These are phyloP conservation scores for Chenopodium formosanum DNA, from an alignment of 148 eudicot species.

Conservation along the genomic window DNA sequence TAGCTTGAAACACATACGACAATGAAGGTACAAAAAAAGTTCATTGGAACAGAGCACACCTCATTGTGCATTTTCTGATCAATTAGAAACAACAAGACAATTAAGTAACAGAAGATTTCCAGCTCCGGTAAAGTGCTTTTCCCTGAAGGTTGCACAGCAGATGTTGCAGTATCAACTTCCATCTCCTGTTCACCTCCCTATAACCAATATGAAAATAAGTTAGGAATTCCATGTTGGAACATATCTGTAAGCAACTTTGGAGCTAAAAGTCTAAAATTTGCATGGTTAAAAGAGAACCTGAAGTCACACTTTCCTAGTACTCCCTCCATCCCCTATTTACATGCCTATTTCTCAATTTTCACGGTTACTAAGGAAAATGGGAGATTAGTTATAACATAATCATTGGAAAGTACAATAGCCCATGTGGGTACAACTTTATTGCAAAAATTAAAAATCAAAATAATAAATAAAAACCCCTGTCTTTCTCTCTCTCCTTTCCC, in stretches of 20 bases:
- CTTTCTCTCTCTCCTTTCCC: too few species aligned
- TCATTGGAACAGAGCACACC: constrained; percentile 31
- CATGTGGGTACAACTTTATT: too few species aligned
- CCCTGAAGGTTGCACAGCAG: constrained; percentile 55
- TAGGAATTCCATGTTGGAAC: background rate
- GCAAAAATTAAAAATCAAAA: too few species aligned
- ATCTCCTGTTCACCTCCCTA: constrained; percentile 79
- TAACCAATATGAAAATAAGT: constrained; percentile 11
- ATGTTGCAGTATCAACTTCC: constrained; percentile 87
- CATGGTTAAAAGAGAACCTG: background rate
- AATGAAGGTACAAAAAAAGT: background rate
- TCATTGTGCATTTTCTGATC: constrained; percentile 76
- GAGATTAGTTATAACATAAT: too few species aligned
- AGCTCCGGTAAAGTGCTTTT: constrained; percentile 80
- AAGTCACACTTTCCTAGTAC: background rate
- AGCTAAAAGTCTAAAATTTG: background rate
- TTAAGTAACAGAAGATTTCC: constrained; percentile 82
- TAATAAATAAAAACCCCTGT: too few species aligned
- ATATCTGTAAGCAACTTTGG: background rate
- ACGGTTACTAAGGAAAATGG: too few species aligned
- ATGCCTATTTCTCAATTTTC: too few species aligned
- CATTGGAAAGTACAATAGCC: too few species aligned
- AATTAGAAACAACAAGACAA: constrained; percentile 69
- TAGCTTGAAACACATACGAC: constrained; percentile 1
- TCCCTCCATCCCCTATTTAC: too few species aligned